These are phyloP conservation scores for Mortierella polycephala DNA, from an alignment of 371 early-diverging fungal genomes.

Conservation along the genomic window DNA sequence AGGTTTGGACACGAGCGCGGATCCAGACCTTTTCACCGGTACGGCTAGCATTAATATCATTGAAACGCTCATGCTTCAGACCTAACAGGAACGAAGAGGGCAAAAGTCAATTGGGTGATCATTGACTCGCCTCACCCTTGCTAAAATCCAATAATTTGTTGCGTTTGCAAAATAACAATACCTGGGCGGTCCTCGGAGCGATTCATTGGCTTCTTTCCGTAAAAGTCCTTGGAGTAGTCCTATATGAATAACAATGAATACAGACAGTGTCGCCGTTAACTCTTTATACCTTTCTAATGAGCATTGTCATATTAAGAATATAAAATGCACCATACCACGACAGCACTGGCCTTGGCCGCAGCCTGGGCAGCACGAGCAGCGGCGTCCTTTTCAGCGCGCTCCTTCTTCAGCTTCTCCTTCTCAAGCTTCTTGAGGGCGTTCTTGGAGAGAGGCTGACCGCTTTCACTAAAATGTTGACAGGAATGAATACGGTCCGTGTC, in stretches of 20 bases:
- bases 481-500: background rate
- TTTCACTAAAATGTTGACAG: slow-evolving; percentile 63
- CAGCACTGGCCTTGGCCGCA: slow-evolving; percentile 60
- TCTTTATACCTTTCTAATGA: background rate
- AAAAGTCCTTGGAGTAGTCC: slow-evolving; percentile 86
- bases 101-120: background rate
- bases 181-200: slow-evolving; percentile 82
- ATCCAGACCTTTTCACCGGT: slow-evolving; percentile 83
- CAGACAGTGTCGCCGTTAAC: background rate
- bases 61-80: slow-evolving; percentile 62
- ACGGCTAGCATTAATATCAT: slow-evolving; percentile 68
- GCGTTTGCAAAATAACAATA: slow-evolving; percentile 26
- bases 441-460: slow-evolving; percentile 92
- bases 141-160: background rate
- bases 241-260: slow-evolving; percentile 19
- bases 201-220: slow-evolving; percentile 91
- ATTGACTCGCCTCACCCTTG: background rate
- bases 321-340: slow-evolving; percentile 56
- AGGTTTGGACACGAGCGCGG: slow-evolving; percentile 91
- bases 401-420: slow-evolving; percentile 86
- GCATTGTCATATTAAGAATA: background rate
- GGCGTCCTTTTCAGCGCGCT: slow-evolving; percentile 83
- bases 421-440: slow-evolving; percentile 93
- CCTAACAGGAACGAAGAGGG: slow-evolving; percentile 30
- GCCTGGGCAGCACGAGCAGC: slow-evolving; percentile 88